Evolutionary conservation across 768 basidiomycete species (phyloP), one percentile per base, ranked within the genome.

Genomic region (Amanita inopinata): DNA sequence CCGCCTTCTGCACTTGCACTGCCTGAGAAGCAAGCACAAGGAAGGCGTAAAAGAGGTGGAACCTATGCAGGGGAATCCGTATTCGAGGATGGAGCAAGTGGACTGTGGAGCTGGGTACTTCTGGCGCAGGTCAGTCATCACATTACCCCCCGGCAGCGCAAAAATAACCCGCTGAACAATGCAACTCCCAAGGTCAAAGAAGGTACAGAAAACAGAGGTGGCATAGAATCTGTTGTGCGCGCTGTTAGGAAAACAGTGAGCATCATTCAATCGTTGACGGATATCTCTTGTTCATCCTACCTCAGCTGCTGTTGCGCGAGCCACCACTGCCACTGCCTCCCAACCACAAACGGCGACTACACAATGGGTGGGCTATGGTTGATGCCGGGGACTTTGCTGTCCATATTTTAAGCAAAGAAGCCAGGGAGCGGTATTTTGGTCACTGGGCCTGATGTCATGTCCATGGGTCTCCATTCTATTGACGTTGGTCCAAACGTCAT

Each of bases 341-440:
- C 14, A 86, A 84, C 46, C 65, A 73, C 22, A 78, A 76, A 54
- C 71, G 72, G 24, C 65, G 71, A 20, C 67, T 69, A 45, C 70
- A 73, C 49, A 79, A 80, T 40, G 84, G 83, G 18, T 91, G 87
- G 88, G 82, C 80, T 2, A 77, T 90, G 78, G 63, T 91, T 35
- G 87, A 91, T 56, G 83, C 76, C 5, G 86, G 86, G 22, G 70
- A 76, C 34, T 83, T 87, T 66, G 87, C 78, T 0, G 76, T 90
- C 15, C 87, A 91, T 55, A 66, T 91, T 35, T 51, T 89, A 46
- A 83, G 80, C 61, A 71, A 61, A 44, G 68, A 72, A 19, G 80
- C 81, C 18, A 66, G 75, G 47, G 73, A 80, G 49, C 78, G 74
- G 57, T 89, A 80, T 64, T 88, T 89, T 54, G 55, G 50, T 49